These are phyloP conservation scores for Ophiorrhiza pumila DNA, from an alignment of 257 asterid genomes.

Conservation along the genomic window DNA sequence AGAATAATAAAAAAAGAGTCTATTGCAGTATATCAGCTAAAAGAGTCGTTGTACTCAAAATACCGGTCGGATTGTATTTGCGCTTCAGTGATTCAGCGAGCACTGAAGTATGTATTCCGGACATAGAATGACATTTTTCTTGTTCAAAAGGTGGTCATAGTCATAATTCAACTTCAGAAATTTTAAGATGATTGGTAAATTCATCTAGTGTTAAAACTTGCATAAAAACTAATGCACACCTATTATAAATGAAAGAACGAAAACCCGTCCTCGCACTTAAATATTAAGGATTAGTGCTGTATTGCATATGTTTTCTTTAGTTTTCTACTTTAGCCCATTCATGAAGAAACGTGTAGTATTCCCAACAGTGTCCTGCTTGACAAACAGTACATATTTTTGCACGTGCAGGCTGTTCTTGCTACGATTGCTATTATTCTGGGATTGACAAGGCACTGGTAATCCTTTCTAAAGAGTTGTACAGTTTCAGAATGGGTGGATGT, in stretches of 20 bases:
- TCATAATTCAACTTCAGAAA: neutral
- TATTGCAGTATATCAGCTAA: neutral
- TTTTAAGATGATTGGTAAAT: neutral
- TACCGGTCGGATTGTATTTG: neutral
- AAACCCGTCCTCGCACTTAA: neutral
- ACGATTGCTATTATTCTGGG: constrained; percentile 61
- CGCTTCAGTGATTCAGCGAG: neutral
- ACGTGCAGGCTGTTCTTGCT: constrained; percentile 65
- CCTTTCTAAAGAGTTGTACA: constrained; percentile 5
- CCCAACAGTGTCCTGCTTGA: too few relatives aligned
- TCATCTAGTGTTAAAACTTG: neutral
- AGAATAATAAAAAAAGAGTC: neutral
- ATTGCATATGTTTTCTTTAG: neutral
- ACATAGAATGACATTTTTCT: neutral
- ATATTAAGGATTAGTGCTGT: neutral
- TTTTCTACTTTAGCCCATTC: neutral
- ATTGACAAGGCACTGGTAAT: constrained; percentile 32
- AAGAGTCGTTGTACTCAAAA: neutral
- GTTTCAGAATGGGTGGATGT: constrained; percentile 7
- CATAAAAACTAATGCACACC: neutral
- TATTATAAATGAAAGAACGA: neutral
- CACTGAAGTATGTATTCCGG: too few relatives aligned
- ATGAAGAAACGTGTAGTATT: neutral
- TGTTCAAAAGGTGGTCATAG: neutral
- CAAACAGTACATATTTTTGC: neutral